phyloP scores from a whole-genome alignment of 148 eudicot genomes.

The Amaranthus hypochondriacus region DNA sequence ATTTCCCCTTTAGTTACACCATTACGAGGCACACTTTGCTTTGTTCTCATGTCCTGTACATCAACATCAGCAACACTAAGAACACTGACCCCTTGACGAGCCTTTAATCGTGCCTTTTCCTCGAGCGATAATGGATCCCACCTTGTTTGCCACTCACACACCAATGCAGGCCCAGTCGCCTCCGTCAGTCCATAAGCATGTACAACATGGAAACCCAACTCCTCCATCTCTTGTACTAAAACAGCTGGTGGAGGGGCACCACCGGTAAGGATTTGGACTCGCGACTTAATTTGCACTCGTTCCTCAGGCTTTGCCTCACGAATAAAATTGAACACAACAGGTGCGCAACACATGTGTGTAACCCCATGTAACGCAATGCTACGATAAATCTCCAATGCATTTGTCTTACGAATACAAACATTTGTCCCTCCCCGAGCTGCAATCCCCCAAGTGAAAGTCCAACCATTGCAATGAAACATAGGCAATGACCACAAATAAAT shows the following conservation, averaged over 20 bases:
- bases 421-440: slow-evolving; percentile 94
- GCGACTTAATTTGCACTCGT: slow-evolving; percentile 19
- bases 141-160: slow-evolving; percentile 70
- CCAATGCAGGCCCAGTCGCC: slow-evolving; percentile 75
- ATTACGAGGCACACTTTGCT: slow-evolving; percentile 48
- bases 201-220: slow-evolving; percentile 61
- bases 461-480: slow-evolving; percentile 93
- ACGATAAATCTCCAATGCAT: slow-evolving; percentile 46
- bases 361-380: slow-evolving; percentile 47
- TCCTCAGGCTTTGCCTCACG: slow-evolving; percentile 45
- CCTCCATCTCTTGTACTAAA: slow-evolving; percentile 48
- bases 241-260: slow-evolving; percentile 82
- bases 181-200: slow-evolving; percentile 88
- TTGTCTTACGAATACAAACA: slow-evolving; percentile 68
- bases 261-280: slow-evolving; percentile 62
- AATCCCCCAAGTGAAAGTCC: slow-evolving; percentile 93
- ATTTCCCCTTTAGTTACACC: slow-evolving; percentile 69
- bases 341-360: slow-evolving; percentile 87
- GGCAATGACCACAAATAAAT: slow-evolving; percentile 83
- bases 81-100: slow-evolving; percentile 64
- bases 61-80: slow-evolving; percentile 57
- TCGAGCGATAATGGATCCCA: slow-evolving; percentile 46
- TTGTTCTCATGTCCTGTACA: slow-evolving; percentile 43
- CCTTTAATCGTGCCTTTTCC: slow-evolving; percentile 41
- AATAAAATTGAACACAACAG: slow-evolving; percentile 58